Evolutionary conservation across 1,139 yeast genomes (phyloP).

Genomic region (Candida dubliniensis): DNA sequence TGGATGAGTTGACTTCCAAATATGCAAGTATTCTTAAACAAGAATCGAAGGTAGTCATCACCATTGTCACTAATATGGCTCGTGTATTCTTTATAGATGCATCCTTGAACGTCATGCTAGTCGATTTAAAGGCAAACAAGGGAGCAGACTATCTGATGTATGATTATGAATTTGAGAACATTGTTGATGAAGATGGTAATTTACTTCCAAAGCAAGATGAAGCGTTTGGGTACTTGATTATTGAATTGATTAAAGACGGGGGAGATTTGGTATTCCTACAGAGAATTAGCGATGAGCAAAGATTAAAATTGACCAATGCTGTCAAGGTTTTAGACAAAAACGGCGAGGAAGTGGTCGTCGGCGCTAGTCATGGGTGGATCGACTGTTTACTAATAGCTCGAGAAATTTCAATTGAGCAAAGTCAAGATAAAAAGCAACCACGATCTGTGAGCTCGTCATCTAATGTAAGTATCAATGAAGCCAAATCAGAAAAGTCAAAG

Average conservation of each 20-base stretch:
- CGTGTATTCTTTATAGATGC: slow-evolving; percentile 45
- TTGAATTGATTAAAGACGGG: slow-evolving; percentile 57
- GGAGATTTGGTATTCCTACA: slow-evolving; percentile 62
- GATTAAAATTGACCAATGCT: slow-evolving; percentile 22
- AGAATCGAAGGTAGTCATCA: slow-evolving; percentile 38
- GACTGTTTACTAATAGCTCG: slow-evolving; percentile 47
- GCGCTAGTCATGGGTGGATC: slow-evolving; percentile 46
- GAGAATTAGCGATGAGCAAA: slow-evolving; percentile 31
- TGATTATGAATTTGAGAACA: slow-evolving; percentile 65
- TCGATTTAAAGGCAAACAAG: slow-evolving; percentile 51
- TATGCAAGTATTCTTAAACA: slow-evolving; percentile 36
- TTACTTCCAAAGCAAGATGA: slow-evolving; percentile 25
- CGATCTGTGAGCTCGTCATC: slow-evolving; percentile 9
- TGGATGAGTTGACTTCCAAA: slow-evolving; percentile 43
- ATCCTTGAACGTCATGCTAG: slow-evolving; percentile 38
- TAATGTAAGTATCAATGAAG: slow-evolving; percentile 3
- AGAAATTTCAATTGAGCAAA: slow-evolving; percentile 21
- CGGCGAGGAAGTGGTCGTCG: slow-evolving; percentile 36
- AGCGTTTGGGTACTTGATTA: slow-evolving; percentile 58
- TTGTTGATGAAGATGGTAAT: slow-evolving; percentile 44
- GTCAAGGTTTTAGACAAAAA: slow-evolving; percentile 40
- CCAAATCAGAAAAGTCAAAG: slow-evolving; percentile 1
- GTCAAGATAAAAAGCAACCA: background rate
- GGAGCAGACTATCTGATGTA: slow-evolving; percentile 70
- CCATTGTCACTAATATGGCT: slow-evolving; percentile 51